Evolutionary conservation across 306 rosid species (phyloP), one percentile per base, ranked within the genome.

Genomic region (Acacia acuminata): DNA sequence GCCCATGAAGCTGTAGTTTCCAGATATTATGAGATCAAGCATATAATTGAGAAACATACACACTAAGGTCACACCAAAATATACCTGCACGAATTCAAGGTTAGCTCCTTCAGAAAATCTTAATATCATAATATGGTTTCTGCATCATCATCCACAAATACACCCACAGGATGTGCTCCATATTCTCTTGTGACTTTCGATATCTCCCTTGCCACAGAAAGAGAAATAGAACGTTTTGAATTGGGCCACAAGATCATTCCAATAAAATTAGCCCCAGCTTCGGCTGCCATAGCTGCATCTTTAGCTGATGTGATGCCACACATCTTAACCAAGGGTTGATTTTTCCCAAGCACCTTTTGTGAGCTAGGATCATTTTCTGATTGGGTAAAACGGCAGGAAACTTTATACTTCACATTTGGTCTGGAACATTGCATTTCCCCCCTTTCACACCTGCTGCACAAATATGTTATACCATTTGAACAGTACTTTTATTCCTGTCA

Each of bases 231-330:
- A 45, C 98, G 97, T 84, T 90, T 92, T 11, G 99, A 94, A n/a
- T n/a, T n/a, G n/a, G n/a, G n/a, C 97, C 98, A 96, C 76, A 94
- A 69, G 51, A 96, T 94, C 97, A 96, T 94, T 82, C 99, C 98
- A 85, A 96, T 91, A 48, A 96, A 91, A 88, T 96, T 85, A 74
- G 96, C 98, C 77, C 99, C 98, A 79, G 99, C 95, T 88, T 94
- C 96, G n/a, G 96, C 92, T 48, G 97, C 99, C 92, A 90, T 71
- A 40, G 92, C 94, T 63, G 96, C 98, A 91, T 96, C 99, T 83
- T 86, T 89, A 45, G 94, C 90, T 50, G 98, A 92, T 81, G 99
- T 90, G 60, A 96, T 89, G 50, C 99, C 98, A 7, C 99, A 95
- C 99, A 96, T 96, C 91, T 93, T 96, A 84, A 92, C 94, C 79